Evolutionary conservation across 768 basidiomycete genomes (phyloP), one percentile per base, ranked within the genome.

Genomic region (Amanita subjunquillea): DNA sequence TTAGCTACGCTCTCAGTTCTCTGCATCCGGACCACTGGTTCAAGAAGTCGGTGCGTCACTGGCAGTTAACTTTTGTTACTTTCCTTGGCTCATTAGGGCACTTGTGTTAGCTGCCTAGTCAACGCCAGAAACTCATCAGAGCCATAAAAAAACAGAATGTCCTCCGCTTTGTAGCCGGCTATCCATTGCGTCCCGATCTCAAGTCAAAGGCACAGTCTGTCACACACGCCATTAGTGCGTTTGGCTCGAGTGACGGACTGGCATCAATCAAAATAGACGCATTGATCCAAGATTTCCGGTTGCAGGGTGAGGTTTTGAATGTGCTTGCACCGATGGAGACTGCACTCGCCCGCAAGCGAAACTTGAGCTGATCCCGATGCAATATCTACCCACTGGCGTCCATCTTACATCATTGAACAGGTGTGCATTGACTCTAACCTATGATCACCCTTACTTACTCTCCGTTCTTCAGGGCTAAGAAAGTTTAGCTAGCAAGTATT

Each of bases 21-120:
- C 49, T 58, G 53, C 40, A 51, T 57, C 50, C 53, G 48, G 39
- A 39, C 20, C 50, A 57, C 9, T 57, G 56, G 56, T 58, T 58
- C 32, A 55, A n/a, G 45, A 30, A 40, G 30, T 17, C 20, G 53
- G 53, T 56, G 23, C 34, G 51, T 20, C 17, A 17, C 17, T 17
- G 17, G 17, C 12, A 34, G 45, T 54, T 32, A 22, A 29, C 17
- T 47, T 47, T 47, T 20, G 3, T 47, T 29, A 36, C 30, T 47
- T n/a, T 47, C 30, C 29, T 32, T 6, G 17, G 45, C 29, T 47
- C 32, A 36, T 32, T 36, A 30, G 29, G 45, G 34, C 29, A 34
- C 45, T 47, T 47, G 29, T 36, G 45, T 17, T 36, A 47, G 45
- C 2, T 3, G 34, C 7, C 6, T 27, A 6, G 25, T 39, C 37